Conservation (phyloP, 805 yeast species). For the Yarrowia sp. region DNA sequence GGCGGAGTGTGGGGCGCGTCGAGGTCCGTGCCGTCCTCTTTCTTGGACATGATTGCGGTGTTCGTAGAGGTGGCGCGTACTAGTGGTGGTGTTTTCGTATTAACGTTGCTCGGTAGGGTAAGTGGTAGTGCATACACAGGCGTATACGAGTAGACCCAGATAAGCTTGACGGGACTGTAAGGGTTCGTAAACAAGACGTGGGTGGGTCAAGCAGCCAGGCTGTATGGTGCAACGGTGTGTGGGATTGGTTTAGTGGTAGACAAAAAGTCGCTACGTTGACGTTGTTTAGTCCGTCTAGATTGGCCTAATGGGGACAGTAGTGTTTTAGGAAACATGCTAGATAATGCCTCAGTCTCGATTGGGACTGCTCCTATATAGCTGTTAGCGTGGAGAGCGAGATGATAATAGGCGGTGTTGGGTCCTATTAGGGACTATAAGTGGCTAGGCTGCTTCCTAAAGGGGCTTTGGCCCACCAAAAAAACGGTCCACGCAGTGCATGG, state of each 20-base stretch:
- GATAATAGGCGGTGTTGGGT: too few relatives aligned
- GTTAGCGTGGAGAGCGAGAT: too few relatives aligned
- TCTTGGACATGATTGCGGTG: slow-evolving; percentile 15
- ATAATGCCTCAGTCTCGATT: slow-evolving; percentile 9
- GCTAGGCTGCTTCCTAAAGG: not conserved
- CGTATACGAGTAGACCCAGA: slow-evolving; percentile 31
- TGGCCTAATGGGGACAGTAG: not conserved
- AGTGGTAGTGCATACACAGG: slow-evolving; percentile 33
- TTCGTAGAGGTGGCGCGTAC: slow-evolving; percentile 33
- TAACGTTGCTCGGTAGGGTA: slow-evolving; percentile 39
- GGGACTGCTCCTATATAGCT: not conserved
- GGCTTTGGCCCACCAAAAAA: slow-evolving; percentile 8
- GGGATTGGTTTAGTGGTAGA: too few relatives aligned
- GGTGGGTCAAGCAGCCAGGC: too few relatives aligned
- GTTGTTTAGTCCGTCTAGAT: not conserved
- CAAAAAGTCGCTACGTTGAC: too few relatives aligned
- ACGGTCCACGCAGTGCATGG: slow-evolving; percentile 1
- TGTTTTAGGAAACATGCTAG: not conserved
- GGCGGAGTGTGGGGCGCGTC: slow-evolving; percentile 35
- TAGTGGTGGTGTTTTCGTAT: slow-evolving; percentile 39
- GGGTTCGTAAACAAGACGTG: slow-evolving; percentile 10
- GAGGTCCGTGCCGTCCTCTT: slow-evolving; percentile 32
- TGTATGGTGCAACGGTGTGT: too few relatives aligned
- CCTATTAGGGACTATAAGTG: too few relatives aligned
- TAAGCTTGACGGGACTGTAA: slow-evolving; percentile 33